A percentile compares a stretch with the other conserved stretches of the same genome.
phyloP scores from a whole-genome alignment of 2,329 filamentous ascomycete genomes.

The Venturia effusa region DNA sequence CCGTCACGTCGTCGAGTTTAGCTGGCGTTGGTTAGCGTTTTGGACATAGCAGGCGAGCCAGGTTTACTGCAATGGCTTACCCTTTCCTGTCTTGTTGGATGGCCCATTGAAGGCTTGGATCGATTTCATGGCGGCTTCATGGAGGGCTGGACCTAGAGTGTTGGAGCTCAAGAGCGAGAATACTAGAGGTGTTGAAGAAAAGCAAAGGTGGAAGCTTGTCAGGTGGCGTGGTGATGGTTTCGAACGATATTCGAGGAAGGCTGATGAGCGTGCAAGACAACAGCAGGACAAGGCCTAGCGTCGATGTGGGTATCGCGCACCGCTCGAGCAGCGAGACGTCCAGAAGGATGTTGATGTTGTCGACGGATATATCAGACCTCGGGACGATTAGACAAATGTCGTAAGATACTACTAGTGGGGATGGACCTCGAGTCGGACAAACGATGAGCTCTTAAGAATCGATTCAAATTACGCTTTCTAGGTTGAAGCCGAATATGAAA shows the following conservation, averaged over 20 bases:
- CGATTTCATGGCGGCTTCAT: background rate
- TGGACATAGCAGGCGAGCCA: too few relatives aligned
- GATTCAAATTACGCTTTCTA: background rate
- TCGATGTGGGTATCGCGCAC: background rate
- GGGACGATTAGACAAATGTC: too few relatives aligned
- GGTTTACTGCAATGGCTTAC: background rate
- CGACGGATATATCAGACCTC: too few relatives aligned
- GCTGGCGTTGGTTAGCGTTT: conserved; percentile 28
- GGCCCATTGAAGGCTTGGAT: background rate
- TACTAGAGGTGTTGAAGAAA: background rate
- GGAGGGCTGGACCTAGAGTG: background rate
- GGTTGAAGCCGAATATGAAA: background rate
- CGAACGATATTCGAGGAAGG: background rate
- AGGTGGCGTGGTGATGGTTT: background rate
- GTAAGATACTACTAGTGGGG: too few relatives aligned
- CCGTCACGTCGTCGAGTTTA: conserved; percentile 58
- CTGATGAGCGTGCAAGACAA: background rate
- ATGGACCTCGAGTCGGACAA: too few relatives aligned
- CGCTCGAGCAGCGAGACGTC: background rate
- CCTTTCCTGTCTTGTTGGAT: background rate
- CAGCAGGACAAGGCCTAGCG: background rate
- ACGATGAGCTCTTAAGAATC: background rate
- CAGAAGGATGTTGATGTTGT: background rate
- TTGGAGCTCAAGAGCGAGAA: background rate
- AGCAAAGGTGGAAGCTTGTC: background rate